Evolutionary conservation across 257 asterid genomes (phyloP).

Genomic region (Prunella vulgaris): DNA sequence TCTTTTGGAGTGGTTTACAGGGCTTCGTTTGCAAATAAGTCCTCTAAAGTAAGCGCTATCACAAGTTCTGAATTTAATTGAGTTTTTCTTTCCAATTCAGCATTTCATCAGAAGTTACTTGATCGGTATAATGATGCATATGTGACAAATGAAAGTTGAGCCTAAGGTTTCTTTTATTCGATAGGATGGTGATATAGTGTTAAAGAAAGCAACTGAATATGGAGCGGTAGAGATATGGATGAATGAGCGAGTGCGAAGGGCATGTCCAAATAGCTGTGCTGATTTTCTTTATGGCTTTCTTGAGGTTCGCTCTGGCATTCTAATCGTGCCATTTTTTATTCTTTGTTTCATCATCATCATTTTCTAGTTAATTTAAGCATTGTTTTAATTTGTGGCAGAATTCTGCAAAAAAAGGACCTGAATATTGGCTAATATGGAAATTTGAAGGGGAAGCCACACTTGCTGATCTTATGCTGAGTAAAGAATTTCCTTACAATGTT

Average conservation of each 20-base stretch:
- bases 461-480: slow-evolving; percentile 83
- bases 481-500: slow-evolving; percentile 94
- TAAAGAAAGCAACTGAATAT: slow-evolving; percentile 89
- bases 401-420: slow-evolving; percentile 77
- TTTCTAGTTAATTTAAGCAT: neutral
- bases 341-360: neutral
- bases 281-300: slow-evolving; percentile 87
- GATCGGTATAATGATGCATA: neutral
- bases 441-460: slow-evolving; percentile 93
- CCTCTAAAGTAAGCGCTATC: slow-evolving; percentile 49
- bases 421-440: slow-evolving; percentile 93
- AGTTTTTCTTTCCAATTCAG: neutral
- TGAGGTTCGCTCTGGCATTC: slow-evolving; percentile 54
- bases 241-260: slow-evolving; percentile 94
- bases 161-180: slow-evolving; percentile 17
- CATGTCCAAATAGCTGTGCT: slow-evolving; percentile 95
- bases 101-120: neutral
- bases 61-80: neutral
- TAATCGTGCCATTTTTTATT: neutral
- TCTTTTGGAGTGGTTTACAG: slow-evolving; percentile 81
- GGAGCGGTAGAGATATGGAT: slow-evolving; percentile 99
- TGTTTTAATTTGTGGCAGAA: slow-evolving; percentile 35
- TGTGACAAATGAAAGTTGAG: neutral
- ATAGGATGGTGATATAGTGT: slow-evolving; percentile 70
- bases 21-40: slow-evolving; percentile 60